Conservation (phyloP, 768 basidiomycete species). For the Macrolepiota albuminosa region DNA sequence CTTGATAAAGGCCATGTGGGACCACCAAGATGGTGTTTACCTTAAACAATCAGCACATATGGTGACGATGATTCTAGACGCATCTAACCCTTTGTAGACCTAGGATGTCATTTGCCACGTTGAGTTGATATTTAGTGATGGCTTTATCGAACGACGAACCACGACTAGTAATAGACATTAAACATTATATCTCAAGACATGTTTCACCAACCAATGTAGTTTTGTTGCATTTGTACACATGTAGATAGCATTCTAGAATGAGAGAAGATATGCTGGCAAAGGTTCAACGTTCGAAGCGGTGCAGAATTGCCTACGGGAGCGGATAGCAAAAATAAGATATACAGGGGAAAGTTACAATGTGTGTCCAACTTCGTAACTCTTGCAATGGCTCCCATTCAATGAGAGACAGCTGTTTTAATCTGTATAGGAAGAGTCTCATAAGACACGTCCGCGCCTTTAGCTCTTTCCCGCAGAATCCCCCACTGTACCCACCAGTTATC, state of each 20-base stretch:
- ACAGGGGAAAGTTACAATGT: neutral
- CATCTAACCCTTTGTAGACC: neutral
- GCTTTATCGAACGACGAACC: neutral
- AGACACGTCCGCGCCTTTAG: conserved; percentile 15
- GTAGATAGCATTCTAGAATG: too few relatives aligned
- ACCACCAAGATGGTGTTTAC: neutral
- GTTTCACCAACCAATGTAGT: too few relatives aligned
- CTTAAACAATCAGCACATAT: neutral
- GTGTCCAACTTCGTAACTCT: neutral
- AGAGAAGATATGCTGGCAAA: too few relatives aligned
- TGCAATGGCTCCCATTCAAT: neutral
- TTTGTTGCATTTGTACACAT: too few relatives aligned
- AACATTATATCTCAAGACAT: too few relatives aligned
- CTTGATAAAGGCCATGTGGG: neutral
- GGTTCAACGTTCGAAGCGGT: too few relatives aligned
- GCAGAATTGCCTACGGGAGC: too few relatives aligned
- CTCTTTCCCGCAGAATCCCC: conserved; percentile 40
- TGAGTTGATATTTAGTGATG: neutral
- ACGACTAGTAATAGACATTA: neutral
- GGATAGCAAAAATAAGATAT: too few relatives aligned
- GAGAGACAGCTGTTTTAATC: neutral
- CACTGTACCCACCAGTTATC: conserved; percentile 59
- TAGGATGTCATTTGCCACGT: neutral
- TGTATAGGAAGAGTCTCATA: conserved; percentile 2
- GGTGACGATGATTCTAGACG: neutral